Conservation (phyloP, 768 basidiomycete genomes). For the Tulasnella sp. region DNA sequence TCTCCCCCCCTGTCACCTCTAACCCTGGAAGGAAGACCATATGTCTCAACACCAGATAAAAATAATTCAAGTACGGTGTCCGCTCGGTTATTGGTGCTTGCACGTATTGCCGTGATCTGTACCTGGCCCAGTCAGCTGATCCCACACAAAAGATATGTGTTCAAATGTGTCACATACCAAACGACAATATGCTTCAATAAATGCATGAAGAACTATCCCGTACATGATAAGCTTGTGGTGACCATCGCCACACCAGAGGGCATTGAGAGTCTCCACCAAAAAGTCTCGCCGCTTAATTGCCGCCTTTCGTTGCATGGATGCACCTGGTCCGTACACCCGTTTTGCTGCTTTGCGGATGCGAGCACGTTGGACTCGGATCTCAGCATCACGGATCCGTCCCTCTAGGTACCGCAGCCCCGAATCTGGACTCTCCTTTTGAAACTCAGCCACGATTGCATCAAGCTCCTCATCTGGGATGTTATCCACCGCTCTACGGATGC, state of each 20-base stretch:
- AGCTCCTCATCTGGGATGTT: neutral
- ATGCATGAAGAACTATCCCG: conserved; percentile 34
- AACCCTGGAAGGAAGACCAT: neutral
- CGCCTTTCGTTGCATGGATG: neutral
- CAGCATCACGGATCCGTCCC: neutral
- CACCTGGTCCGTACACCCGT: neutral
- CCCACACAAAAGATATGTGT: no score
- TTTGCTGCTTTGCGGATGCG: neutral
- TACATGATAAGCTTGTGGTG: conserved; percentile 28
- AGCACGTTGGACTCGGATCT: neutral
- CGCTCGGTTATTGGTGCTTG: neutral
- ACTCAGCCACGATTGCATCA: neutral
- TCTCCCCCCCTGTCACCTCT: conserved; percentile 26
- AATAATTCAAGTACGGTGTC: neutral
- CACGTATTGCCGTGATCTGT: neutral
- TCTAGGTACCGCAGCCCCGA: neutral
- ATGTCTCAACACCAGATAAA: neutral
- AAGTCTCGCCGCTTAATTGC: neutral
- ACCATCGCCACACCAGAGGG: no score
- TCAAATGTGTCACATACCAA: neutral
- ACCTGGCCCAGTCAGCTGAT: no score
- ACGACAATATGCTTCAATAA: neutral
- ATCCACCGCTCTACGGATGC: neutral
- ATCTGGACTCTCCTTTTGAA: neutral
- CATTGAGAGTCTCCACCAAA: neutral